Evolutionary conservation across 306 rosid genomes (phyloP), one percentile per base, ranked within the genome.

Genomic region (Citrullus colocynthis): DNA sequence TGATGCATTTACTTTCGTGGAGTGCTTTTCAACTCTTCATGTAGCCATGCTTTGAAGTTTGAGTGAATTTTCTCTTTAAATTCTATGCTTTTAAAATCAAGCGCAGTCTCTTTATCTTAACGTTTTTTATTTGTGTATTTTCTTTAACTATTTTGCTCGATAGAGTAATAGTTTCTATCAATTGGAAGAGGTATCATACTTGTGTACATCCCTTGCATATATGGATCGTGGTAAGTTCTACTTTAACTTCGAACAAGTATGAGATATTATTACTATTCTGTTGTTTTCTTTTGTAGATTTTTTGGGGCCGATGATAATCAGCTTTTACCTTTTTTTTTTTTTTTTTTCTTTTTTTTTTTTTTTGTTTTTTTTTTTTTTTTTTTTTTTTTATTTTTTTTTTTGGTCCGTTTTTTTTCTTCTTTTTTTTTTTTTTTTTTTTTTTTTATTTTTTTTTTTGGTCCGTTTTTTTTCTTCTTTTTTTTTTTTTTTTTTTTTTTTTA

Each of bases 201-300:
- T 93, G 98, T 86, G 80, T 81, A 58, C 82, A 85, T 85, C 98
- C 97, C 21, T 85, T 93, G 90, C 93, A 93, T 81, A 88, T 93
- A 89, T 93, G 98, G 98, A 91, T 90, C 75, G 89, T 93, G 93
- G 98, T 93, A 75, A 58, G 96, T 88, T 84, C 44, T 44, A 20
- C 55, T 39, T 24, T 58, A 14, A 55, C 20, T 83, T 42, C 45
- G 73, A 49, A 28, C 51, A n/a, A 51, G 70, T 75, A 75, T 60
- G 5, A 54, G 76, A 70, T 75, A 20, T 8, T 45, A 57, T 56
- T 71, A 3, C 52, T 56, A 3, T 57, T 73, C 16, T 8, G 48
- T 30, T 51, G 20, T 52, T 48, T 71, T 9, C 61, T 73, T 30
- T 72, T 4, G 61, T 36, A 30, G 17, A 4, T 52, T 52, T 51